Conservation (phyloP, 2,329 filamentous ascomycete genomes). For the Periconia digitata region DNA sequence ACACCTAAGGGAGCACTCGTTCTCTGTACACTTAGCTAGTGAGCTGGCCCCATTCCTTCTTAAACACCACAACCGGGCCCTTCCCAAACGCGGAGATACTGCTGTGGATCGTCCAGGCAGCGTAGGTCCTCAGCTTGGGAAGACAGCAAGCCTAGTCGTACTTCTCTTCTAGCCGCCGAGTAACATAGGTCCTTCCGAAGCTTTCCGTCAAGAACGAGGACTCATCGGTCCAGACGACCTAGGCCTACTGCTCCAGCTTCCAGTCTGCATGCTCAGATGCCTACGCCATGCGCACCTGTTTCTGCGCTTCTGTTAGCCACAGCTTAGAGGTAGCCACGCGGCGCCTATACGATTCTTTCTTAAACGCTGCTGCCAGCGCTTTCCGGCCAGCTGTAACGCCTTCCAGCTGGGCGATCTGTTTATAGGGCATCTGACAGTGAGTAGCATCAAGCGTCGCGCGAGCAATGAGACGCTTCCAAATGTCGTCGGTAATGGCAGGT, state of each 20-base stretch:
- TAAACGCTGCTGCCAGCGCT: slow-evolving; percentile 10
- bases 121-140: slow-evolving; percentile 15
- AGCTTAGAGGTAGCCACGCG: slow-evolving; percentile 13
- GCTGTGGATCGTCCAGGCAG: slow-evolving; percentile 13
- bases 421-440: slow-evolving; percentile 6
- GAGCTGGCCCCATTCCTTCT: slow-evolving; percentile 9
- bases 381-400: slow-evolving; percentile 9
- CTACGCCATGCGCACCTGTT: slow-evolving; percentile 10
- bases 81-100: slow-evolving; percentile 14
- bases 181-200: slow-evolving; percentile 13
- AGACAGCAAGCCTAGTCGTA: slow-evolving; percentile 13
- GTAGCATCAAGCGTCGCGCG: slow-evolving; percentile 7
- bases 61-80: slow-evolving; percentile 10
- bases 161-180: slow-evolving; percentile 13
- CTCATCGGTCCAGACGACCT: slow-evolving; percentile 15
- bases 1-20: slow-evolving; percentile 9
- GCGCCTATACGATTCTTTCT: slow-evolving; percentile 11
- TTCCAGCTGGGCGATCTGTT: slow-evolving; percentile 12
- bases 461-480: slow-evolving; percentile 5
- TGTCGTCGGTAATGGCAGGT: background rate
- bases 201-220: slow-evolving; percentile 8
- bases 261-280: slow-evolving; percentile 8
- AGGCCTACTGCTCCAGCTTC: slow-evolving; percentile 10
- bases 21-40: slow-evolving; percentile 10
- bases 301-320: slow-evolving; percentile 12